Percentiles rank a stretch among this genome's conserved stretches.
These are phyloP conservation scores for Parascedosporium putredinis DNA, from an alignment of 2,329 filamentous ascomycete species.

Conservation along the genomic window DNA sequence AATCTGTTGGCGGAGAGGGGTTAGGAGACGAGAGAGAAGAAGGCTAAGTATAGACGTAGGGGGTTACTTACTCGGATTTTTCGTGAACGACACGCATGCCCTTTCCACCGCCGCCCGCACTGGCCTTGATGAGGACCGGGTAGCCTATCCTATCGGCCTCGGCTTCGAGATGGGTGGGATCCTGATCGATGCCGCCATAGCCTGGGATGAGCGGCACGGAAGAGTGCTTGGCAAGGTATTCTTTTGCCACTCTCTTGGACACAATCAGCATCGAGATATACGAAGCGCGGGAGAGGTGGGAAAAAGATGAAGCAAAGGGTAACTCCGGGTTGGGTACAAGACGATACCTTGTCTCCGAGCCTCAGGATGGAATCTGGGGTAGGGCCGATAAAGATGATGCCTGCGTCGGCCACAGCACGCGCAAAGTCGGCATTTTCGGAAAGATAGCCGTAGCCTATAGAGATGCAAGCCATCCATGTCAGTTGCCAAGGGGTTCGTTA, in stretches of 20 bases:
- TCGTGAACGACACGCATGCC: conserved; percentile 22
- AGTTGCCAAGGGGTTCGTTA: neutral
- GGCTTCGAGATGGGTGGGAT: conserved; percentile 14
- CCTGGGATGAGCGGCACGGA: conserved; percentile 26
- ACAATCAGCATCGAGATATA: too few species aligned
- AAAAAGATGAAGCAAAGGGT: too few species aligned
- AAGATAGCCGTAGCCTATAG: conserved; percentile 56
- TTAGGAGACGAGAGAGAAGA: neutral
- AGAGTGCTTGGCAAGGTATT: conserved; percentile 17
- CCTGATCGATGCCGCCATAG: conserved; percentile 13
- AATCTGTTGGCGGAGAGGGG: conserved; percentile 31
- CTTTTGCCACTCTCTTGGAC: conserved; percentile 3
- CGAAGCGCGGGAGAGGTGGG: too few species aligned
- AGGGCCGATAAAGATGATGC: conserved; percentile 51
- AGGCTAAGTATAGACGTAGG: neutral
- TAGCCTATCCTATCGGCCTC: conserved; percentile 18
- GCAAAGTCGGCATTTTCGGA: conserved; percentile 55
- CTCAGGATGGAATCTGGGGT: conserved; percentile 30
- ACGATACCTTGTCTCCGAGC: conserved; percentile 22
- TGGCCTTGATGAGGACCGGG: conserved; percentile 32
- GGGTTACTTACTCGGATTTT: conserved; percentile 6
- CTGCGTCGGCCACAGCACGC: conserved; percentile 36
- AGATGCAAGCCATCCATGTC: too few species aligned
- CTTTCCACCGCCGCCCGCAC: conserved; percentile 31
- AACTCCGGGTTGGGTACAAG: too few species aligned